Evolutionary conservation across 2,329 filamentous ascomycete genomes (phyloP).

Genomic region (Xylaria sp.): DNA sequence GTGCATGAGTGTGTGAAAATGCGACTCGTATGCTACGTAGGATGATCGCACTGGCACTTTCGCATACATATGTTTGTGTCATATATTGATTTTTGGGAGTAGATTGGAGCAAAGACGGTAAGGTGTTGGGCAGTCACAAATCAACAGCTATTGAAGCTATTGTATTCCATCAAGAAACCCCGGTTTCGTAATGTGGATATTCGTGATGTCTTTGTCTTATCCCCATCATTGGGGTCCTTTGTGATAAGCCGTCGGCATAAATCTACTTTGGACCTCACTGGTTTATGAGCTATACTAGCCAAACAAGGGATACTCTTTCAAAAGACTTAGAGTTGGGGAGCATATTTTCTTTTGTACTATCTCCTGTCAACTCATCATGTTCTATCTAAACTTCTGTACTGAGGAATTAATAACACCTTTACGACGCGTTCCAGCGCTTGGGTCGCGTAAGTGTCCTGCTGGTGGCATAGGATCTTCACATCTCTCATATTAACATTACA

Average conservation of each 20-base stretch:
- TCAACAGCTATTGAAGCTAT: background rate
- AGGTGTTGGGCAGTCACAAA: background rate
- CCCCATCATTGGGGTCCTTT: background rate
- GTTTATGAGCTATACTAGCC: background rate
- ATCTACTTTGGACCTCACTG: background rate
- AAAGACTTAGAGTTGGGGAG: background rate
- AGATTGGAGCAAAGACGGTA: background rate
- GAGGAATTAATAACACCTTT: conserved; percentile 8
- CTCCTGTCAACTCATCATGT: background rate
- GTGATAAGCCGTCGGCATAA: background rate
- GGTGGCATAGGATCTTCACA: conserved; percentile 13
- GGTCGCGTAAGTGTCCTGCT: conserved; percentile 40
- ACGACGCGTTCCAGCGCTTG: conserved; percentile 47
- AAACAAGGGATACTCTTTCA: background rate
- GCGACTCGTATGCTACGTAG: background rate
- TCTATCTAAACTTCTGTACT: background rate
- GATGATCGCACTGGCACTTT: background rate
- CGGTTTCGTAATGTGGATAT: background rate
- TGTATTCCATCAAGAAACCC: background rate
- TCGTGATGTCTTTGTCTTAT: background rate
- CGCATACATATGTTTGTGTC: background rate
- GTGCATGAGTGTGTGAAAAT: background rate
- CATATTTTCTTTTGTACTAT: conserved; percentile 6
- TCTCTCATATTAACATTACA: conserved; percentile 40
- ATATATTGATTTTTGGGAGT: background rate